A percentile compares a stretch with the other conserved stretches of the same genome.
Conservation (phyloP, 2,329 filamentous ascomycete species). For the Fusarium tricinctum region DNA sequence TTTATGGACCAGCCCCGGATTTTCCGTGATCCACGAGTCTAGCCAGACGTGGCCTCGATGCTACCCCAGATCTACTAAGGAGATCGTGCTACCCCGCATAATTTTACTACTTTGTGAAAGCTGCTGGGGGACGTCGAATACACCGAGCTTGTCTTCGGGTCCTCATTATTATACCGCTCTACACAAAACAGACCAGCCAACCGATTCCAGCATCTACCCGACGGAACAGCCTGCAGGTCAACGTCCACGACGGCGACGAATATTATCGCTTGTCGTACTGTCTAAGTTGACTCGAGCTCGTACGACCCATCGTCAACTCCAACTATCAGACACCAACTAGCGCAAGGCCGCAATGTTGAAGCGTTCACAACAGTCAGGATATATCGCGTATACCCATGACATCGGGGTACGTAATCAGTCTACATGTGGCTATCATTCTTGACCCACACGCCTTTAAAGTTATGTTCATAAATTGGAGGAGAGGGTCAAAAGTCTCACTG, state of each 20-base stretch:
- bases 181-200: neutral
- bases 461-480: slow-evolving; percentile 6
- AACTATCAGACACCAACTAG: neutral
- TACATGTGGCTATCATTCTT: no score
- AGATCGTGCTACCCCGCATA: neutral
- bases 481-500: slow-evolving; percentile 2
- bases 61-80: no score
- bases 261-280: slow-evolving; percentile 7
- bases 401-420: neutral
- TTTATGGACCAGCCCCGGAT: neutral
- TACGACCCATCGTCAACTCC: neutral
- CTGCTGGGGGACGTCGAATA: no score
- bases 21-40: neutral
- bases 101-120: no score
- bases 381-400: slow-evolving; percentile 9
- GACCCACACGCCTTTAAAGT: neutral
- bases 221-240: neutral
- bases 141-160: no score
- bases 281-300: neutral
- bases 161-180: neutral
- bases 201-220: neutral
- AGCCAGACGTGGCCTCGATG: no score
- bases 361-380: slow-evolving; percentile 4
- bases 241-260: neutral
- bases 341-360: neutral